These are phyloP conservation scores for Mytilinidion resinicola DNA, from an alignment of 495 filamentous ascomycete species.

Conservation along the genomic window DNA sequence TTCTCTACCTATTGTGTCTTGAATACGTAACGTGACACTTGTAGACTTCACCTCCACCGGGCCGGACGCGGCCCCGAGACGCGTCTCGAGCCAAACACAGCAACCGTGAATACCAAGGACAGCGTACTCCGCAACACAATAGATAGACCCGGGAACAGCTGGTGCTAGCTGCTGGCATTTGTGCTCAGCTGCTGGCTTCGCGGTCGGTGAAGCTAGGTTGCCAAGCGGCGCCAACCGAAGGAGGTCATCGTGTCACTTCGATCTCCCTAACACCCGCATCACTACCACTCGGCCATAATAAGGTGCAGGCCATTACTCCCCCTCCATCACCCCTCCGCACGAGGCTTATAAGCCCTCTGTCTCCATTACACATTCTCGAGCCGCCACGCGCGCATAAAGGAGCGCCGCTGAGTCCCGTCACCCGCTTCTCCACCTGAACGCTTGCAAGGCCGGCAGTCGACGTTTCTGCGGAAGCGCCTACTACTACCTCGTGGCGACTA, in stretches of 20 bases:
- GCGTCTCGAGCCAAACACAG: too few species aligned
- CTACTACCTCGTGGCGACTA: conserved; percentile 46
- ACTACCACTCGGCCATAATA: conserved; percentile 16
- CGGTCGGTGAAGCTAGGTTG: background rate
- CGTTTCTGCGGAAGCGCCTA: conserved; percentile 39
- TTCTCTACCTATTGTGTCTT: too few species aligned
- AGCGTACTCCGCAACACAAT: too few species aligned
- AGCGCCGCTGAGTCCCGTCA: conserved; percentile 3
- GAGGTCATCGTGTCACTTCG: conserved; percentile 2
- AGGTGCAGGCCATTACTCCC: conserved; percentile 14
- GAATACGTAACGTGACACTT: too few species aligned
- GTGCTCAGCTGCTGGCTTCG: too few species aligned
- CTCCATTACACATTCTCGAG: conserved; percentile 3
- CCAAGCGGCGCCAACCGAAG: background rate
- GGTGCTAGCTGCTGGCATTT: too few species aligned
- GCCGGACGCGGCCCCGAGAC: too few species aligned
- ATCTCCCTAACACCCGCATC: conserved; percentile 13
- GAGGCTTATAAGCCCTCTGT: background rate
- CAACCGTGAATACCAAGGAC: too few species aligned
- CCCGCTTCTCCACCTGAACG: conserved; percentile 17
- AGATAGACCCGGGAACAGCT: too few species aligned
- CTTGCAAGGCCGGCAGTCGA: conserved; percentile 21
- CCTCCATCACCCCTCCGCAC: conserved; percentile 10
- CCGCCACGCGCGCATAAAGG: conserved; percentile 8
- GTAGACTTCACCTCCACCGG: too few species aligned